Evolutionary conservation across 2,329 filamentous ascomycete genomes (phyloP), one percentile per base, ranked within the genome.

Genomic region (Diaporthe australafricana): DNA sequence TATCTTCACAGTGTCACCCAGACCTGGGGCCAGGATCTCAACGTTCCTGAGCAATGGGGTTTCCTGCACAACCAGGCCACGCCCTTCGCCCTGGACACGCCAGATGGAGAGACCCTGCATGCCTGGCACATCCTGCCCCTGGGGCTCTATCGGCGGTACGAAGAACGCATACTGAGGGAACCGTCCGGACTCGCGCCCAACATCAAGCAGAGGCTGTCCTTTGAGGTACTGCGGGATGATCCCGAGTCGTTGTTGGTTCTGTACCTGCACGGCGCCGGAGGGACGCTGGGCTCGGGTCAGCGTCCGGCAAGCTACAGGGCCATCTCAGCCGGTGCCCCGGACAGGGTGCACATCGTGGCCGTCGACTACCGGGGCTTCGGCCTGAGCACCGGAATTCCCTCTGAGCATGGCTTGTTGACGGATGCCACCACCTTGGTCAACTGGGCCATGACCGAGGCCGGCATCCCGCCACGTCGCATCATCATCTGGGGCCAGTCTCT

Each of bases 71-170:
- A 91, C 71, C 93, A 96, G 81, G 89, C 93, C 1, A 91, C 91
- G 17, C 91, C 93, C 0, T 95, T 95, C 78, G 88, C 87, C 60
- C 81, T 95, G 47, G 81, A 80, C 2, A 94, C 92, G 0, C 82
- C 87, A 0, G 93, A 95, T 78, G 87, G 89, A 40, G 90, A 93
- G 78, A 88, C 83, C 0, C 81, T 95, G 3, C 93, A 93, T 77
- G 91, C 91, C 48, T 95, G 93, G 93, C 93, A 95, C 79, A 86
- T 95, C 55, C 82, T 94, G n/a, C 93, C 93, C 0, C 79, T 93
- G 1, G 88, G 89, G 72, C 81, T 93, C 1, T 94, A 93, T 78
- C 83, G 85, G 2, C 83, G 88, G 71, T 84, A 94, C 76, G 78
- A 84, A 22, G 74, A 79, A 17, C 80, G 88, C 2, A 42, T 81